Evolutionary conservation across 371 early-diverging fungal genomes (phyloP).

Genomic region (Cokeromyces recurvatus): DNA sequence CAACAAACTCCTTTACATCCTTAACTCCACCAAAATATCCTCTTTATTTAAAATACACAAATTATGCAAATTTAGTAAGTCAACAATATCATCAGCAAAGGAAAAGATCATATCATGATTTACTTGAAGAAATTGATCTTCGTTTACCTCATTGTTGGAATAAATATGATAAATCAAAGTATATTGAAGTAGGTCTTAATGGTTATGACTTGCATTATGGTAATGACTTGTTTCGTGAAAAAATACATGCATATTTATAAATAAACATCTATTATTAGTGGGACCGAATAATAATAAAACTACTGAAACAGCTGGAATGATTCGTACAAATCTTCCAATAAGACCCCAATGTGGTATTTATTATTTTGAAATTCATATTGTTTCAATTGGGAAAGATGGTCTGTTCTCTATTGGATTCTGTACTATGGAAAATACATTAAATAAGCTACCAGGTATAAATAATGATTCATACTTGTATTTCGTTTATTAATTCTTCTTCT

Average conservation of each 20-base stretch:
- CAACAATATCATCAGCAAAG: constrained; percentile 25
- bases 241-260: no score
- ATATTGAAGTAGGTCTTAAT: constrained; percentile 45
- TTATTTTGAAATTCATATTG: constrained; percentile 84
- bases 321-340: constrained; percentile 78
- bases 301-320: constrained; percentile 71
- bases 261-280: no score
- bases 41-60: constrained; percentile 29
- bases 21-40: constrained; percentile 30
- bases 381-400: constrained; percentile 82
- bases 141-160: constrained; percentile 62
- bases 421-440: constrained; percentile 39
- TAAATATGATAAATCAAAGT: constrained; percentile 46
- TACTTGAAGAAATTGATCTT: constrained; percentile 18
- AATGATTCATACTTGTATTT: not conserved
- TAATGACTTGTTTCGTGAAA: not conserved
- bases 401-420: constrained; percentile 86
- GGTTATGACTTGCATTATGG: no score
- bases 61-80: constrained; percentile 25
- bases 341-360: constrained; percentile 83
- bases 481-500: not conserved
- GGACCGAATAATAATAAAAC: constrained; percentile 73
- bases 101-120: constrained; percentile 1
- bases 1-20: not conserved
- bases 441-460: constrained; percentile 72